Percentiles rank a stretch among this genome's conserved stretches.
phyloP scores from a whole-genome alignment of 2,329 filamentous ascomycete genomes.

The Penicillium psychrosexuale region DNA sequence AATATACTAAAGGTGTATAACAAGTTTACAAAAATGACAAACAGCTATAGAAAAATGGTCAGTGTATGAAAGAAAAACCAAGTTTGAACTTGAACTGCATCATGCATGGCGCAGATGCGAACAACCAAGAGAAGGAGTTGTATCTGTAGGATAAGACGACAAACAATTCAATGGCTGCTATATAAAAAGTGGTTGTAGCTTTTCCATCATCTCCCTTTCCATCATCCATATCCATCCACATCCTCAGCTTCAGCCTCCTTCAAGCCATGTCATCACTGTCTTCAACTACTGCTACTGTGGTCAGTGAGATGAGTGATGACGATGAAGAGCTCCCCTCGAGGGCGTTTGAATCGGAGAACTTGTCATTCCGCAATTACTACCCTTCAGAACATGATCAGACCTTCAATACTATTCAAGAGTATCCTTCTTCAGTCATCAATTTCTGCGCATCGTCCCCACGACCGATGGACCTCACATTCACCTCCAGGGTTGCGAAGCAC shows the following conservation, averaged over 20 bases:
- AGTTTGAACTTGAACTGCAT: too few species aligned
- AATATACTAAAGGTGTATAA: too few species aligned
- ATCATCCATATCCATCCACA: background rate
- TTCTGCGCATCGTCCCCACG: background rate
- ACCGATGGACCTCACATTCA: background rate
- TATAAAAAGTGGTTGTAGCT: background rate
- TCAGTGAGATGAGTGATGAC: too few species aligned
- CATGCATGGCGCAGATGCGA: background rate
- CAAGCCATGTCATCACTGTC: background rate
- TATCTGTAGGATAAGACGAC: background rate
- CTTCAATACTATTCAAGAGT: background rate
- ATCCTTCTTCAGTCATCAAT: background rate
- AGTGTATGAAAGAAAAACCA: too few species aligned
- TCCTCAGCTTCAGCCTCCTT: background rate
- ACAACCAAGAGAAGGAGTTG: background rate
- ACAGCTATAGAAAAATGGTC: too few species aligned
- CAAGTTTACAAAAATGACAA: too few species aligned
- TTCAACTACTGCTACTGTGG: background rate
- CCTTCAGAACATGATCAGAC: fast-evolving
- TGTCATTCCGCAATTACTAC: background rate
- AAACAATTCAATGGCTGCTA: background rate
- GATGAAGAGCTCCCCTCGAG: fast-evolving
- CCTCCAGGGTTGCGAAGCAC: background rate
- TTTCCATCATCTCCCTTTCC: background rate
- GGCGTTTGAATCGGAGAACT: background rate